Percentiles rank a stretch among this genome's conserved stretches.
phyloP scores from a whole-genome alignment of 176 grass and related monocot species.

The Oryza glumipatula region DNA sequence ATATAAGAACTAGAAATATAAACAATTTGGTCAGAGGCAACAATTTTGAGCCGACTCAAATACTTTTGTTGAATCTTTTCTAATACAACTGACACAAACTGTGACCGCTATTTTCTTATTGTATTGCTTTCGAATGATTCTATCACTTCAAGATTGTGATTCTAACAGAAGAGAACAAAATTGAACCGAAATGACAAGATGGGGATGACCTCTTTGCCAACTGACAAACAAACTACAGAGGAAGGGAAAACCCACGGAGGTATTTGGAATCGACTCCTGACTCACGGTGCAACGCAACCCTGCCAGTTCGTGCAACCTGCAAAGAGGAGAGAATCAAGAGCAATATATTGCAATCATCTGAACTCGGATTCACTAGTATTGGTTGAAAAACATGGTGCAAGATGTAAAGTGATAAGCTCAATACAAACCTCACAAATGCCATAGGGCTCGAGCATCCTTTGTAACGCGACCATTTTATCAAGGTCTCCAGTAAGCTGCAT shows the following conservation, averaged over 20 bases:
- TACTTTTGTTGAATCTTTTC: too few species aligned
- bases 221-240: constrained; percentile 32
- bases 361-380: neutral
- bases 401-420: neutral
- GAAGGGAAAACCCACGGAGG: constrained; percentile 62
- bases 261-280: constrained; percentile 75
- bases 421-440: constrained; percentile 90
- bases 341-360: neutral
- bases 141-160: too few species aligned
- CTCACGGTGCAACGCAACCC: constrained; percentile 65
- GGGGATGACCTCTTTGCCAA: neutral
- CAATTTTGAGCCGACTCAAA: too few species aligned
- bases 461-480: constrained; percentile 90
- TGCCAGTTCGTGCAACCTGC: constrained; percentile 80
- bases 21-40: too few species aligned
- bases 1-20: too few species aligned
- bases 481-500: constrained; percentile 86
- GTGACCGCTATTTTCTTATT: too few species aligned
- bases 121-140: too few species aligned
- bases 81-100: too few species aligned
- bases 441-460: constrained; percentile 90
- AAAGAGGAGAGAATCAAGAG: neutral
- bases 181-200: neutral
- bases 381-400: neutral
- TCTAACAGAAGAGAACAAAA: neutral